Evolutionary conservation across 192 early-diverging fungal species (phyloP), one percentile per base, ranked within the genome.

Genomic region (Gaertneriomyces semiglobifer): DNA sequence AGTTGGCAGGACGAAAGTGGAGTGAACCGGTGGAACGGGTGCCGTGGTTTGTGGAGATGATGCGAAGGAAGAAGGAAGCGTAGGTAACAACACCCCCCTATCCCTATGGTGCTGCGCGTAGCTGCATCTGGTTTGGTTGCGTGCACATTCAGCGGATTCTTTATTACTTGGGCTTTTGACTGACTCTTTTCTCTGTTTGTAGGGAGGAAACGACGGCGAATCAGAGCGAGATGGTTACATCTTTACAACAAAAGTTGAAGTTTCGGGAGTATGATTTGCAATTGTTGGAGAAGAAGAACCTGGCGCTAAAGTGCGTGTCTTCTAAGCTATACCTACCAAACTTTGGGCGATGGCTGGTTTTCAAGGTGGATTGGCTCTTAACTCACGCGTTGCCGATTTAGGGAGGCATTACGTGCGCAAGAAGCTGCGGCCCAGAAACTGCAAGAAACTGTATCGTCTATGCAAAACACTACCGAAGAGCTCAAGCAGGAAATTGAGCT

Each of bases 231-330:
- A 40, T 69, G 2, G 53, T 77, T 7, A 51, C 68, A 1, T 77
- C 77, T 38, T 42, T 79, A 6, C 25, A 66, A 18, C 77, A 82
- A 53, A 74, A 77, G 52, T 46, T 82, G 33, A 77, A 74, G 45
- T 82, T 82, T 51, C 63, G 74, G 5, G 80, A 82, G n/a, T 66
- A 82, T 20, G 80, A 82, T 72, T 38, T 78, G 19, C 73, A 82
- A 50, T 69, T 82, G 46, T 60, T 77, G 11, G 71, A 79, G 51
- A 62, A 71, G 44, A 82, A 76, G 50, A 82, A 79, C 46, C 69
- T 82, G 12, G 53, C 58, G 3, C 58, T 82, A 11, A 82, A 82
- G 77, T 78, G 63, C 44, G 70, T 9, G 16, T 38, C 11, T 11
- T 33, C 48, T 18, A 2, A 2, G 48, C 1, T n/a, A 18, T 50